phyloP scores from a whole-genome alignment of 805 yeast species.

The Pichia heedii region DNA sequence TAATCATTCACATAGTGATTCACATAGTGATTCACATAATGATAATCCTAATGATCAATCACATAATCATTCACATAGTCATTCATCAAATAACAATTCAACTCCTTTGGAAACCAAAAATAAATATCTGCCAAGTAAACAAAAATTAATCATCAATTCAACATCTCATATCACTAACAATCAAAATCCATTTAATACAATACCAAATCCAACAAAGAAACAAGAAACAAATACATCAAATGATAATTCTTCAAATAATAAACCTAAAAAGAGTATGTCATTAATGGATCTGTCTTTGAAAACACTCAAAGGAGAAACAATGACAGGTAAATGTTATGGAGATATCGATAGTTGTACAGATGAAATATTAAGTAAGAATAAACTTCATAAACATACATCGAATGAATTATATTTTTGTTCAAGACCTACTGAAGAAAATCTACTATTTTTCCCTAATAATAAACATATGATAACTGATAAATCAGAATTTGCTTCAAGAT shows the following conservation, averaged over 20 bases:
- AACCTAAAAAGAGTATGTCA: constrained; percentile 11
- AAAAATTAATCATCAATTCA: neutral
- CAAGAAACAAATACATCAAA: neutral
- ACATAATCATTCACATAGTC: neutral
- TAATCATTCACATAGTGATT: neutral
- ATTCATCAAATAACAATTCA: neutral
- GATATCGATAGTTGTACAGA: constrained; percentile 21
- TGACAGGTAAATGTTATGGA: constrained; percentile 28
- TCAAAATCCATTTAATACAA: neutral
- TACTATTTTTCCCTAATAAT: constrained; percentile 23
- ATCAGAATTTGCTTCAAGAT: constrained; percentile 18
- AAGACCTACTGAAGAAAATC: constrained; percentile 26
- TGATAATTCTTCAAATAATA: constrained; percentile 2
- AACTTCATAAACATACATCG: constrained; percentile 13
- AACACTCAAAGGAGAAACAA: constrained; percentile 20
- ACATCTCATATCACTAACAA: neutral
- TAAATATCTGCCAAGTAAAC: neutral
- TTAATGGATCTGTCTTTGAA: constrained; percentile 25
- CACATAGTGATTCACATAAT: too few species aligned
- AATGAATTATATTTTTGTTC: constrained; percentile 26
- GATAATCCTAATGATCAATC: neutral
- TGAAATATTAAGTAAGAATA: constrained; percentile 17
- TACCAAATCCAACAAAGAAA: neutral
- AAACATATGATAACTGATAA: constrained; percentile 19
- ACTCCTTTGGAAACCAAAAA: neutral